Conservation (phyloP, 768 basidiomycete genomes). For the Cyclocybe cylindracea region DNA sequence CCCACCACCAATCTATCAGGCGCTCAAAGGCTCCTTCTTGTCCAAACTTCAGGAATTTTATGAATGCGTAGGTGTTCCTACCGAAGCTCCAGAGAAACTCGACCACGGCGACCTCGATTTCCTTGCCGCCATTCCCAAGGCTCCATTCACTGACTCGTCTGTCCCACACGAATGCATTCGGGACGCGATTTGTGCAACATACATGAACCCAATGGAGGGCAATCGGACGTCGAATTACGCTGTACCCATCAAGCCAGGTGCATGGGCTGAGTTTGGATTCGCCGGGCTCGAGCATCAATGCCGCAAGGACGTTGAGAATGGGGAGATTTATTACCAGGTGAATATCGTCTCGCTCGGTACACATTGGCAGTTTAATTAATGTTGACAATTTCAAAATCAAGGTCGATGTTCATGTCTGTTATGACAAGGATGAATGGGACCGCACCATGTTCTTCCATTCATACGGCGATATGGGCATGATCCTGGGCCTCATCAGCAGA, state of each 20-base stretch:
- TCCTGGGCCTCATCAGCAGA: slow-evolving; percentile 56
- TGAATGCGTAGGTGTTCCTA: slow-evolving; percentile 51
- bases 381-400: slow-evolving; percentile 22
- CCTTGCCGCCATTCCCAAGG: slow-evolving; percentile 51
- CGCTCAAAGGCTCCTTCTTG: slow-evolving; percentile 47
- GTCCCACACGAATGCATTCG: slow-evolving; percentile 38
- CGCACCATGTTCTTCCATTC: slow-evolving; percentile 56
- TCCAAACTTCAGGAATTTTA: slow-evolving; percentile 49
- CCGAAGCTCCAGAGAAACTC: slow-evolving; percentile 63
- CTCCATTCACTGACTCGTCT: slow-evolving; percentile 1
- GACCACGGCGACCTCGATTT: slow-evolving; percentile 76
- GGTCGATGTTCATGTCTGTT: slow-evolving; percentile 67
- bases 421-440: slow-evolving; percentile 48
- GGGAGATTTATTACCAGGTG: slow-evolving; percentile 46
- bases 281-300: slow-evolving; percentile 27
- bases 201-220: slow-evolving; percentile 47
- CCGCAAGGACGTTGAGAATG: slow-evolving; percentile 21
- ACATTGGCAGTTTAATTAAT: background rate
- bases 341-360: background rate
- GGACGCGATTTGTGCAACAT: slow-evolving; percentile 45
- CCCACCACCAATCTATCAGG: slow-evolving; percentile 51
- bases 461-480: slow-evolving; percentile 76
- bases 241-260: slow-evolving; percentile 39
- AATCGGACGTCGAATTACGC: slow-evolving; percentile 68
- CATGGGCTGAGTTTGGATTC: slow-evolving; percentile 36